A percentile compares a stretch with the other conserved stretches of the same genome.
Evolutionary conservation across 129 eudicot genomes (phyloP).

Genomic region (Centella asiatica): DNA sequence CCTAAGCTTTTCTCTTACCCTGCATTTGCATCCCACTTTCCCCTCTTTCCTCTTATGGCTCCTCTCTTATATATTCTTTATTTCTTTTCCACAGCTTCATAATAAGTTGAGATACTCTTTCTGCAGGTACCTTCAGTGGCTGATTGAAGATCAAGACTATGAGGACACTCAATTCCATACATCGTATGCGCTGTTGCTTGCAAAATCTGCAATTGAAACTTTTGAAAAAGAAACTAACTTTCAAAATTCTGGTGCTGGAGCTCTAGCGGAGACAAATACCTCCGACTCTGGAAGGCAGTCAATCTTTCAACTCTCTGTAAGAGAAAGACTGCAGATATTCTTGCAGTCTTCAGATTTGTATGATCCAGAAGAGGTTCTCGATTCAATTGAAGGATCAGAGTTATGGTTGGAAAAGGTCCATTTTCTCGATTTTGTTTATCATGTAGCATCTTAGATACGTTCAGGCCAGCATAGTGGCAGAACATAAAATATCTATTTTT

Average conservation of each 20-base stretch:
- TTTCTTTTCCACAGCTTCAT: background rate
- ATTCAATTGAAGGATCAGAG: conserved; percentile 83
- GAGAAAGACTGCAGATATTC: conserved; percentile 86
- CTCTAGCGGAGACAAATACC: conserved; percentile 18
- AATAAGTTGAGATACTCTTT: conserved; percentile 6
- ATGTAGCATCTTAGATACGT: background rate
- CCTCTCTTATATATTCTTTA: background rate
- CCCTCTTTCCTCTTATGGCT: background rate
- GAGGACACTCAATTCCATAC: conserved; percentile 80
- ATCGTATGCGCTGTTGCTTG: conserved; percentile 80
- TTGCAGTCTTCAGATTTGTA: conserved; percentile 83
- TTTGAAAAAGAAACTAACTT: conserved; percentile 28
- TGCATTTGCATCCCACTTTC: no score
- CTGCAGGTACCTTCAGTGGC: conserved; percentile 90
- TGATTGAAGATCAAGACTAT: conserved; percentile 92
- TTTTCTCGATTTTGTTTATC: conserved; percentile 5
- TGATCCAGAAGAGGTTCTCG: conserved; percentile 89
- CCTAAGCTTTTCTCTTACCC: no score
- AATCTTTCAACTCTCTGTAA: conserved; percentile 60
- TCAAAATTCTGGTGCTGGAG: conserved; percentile 19
- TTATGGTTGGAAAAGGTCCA: conserved; percentile 92
- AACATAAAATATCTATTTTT: background rate
- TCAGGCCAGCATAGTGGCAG: conserved; percentile 2
- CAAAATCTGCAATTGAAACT: conserved; percentile 72
- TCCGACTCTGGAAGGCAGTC: conserved; percentile 28